These are phyloP conservation scores for Carallia pectinifolia DNA, from an alignment of 345 rosid genomes.

Conservation along the genomic window DNA sequence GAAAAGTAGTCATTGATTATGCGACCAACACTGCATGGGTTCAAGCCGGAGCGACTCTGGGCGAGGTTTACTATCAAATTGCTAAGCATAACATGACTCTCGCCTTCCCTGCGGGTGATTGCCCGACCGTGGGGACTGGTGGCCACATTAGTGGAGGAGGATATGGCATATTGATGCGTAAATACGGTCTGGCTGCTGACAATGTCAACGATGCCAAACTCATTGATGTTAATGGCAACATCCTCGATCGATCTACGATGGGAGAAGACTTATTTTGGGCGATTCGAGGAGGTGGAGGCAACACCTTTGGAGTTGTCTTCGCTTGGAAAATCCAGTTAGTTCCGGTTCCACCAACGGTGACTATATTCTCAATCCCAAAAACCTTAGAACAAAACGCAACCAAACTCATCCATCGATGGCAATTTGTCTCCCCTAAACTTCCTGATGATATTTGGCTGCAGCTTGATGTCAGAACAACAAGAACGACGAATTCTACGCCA, in stretches of 20 bases:
- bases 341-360: constrained; percentile 5
- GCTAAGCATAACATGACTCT: neutral
- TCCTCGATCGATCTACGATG: neutral
- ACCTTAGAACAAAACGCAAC: constrained; percentile 12
- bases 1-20: neutral
- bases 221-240: neutral
- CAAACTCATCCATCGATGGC: constrained; percentile 11
- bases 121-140: constrained; percentile 7
- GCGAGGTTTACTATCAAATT: neutral
- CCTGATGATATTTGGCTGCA: constrained; percentile 1
- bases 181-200: constrained; percentile 20
- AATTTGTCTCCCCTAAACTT: neutral
- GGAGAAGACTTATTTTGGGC: constrained; percentile 3
- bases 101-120: constrained; percentile 16
- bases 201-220: neutral
- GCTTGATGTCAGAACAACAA: neutral
- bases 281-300: neutral
- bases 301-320: constrained; percentile 1
- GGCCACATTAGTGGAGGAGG: constrained; percentile 24
- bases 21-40: constrained; percentile 13
- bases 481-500: neutral
- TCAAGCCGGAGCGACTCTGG: constrained; percentile 11
- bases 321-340: constrained; percentile 17
- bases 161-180: neutral
- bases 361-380: neutral